Percentiles rank a stretch among this genome's conserved stretches.
Conservation (phyloP, 129 eudicot genomes). For the Tagetes patula region DNA sequence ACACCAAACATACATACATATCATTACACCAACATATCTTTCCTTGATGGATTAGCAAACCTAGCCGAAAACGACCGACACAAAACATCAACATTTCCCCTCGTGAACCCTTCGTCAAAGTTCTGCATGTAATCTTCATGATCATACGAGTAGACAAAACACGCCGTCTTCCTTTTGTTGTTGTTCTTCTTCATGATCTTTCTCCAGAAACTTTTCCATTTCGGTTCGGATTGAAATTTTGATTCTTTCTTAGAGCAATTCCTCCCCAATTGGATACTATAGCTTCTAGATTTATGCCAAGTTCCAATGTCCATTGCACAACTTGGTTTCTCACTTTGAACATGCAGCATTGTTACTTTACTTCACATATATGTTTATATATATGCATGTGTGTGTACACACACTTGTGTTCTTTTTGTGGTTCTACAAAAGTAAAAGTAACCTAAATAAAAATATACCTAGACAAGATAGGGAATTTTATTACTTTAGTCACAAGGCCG, state of each 20-base stretch:
- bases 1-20: slow-evolving; percentile 7
- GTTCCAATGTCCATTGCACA: slow-evolving; percentile 41
- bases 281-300: slow-evolving; percentile 51
- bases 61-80: slow-evolving; percentile 71
- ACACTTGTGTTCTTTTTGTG: background rate
- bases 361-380: slow-evolving; percentile 15
- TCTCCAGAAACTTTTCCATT: slow-evolving; percentile 57
- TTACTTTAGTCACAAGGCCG: slow-evolving; percentile 33
- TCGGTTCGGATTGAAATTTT: slow-evolving; percentile 10
- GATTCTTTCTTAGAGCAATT: slow-evolving; percentile 16
- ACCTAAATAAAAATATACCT: slow-evolving; percentile 13
- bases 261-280: slow-evolving; percentile 46
- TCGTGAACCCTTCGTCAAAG: slow-evolving; percentile 59
- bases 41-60: slow-evolving; percentile 63
- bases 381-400: background rate
- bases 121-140: slow-evolving; percentile 53
- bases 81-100: slow-evolving; percentile 48
- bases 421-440: slow-evolving; percentile 27
- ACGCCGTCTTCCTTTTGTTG: slow-evolving; percentile 27
- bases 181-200: slow-evolving; percentile 33
- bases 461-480: slow-evolving; percentile 20
- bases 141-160: slow-evolving; percentile 47
- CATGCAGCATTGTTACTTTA: background rate
- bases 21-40: slow-evolving; percentile 24
- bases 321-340: slow-evolving; percentile 19